Evolutionary conservation across 2,329 filamentous ascomycete genomes (phyloP).

Genomic region (Aspergillus pseudonomiae): DNA sequence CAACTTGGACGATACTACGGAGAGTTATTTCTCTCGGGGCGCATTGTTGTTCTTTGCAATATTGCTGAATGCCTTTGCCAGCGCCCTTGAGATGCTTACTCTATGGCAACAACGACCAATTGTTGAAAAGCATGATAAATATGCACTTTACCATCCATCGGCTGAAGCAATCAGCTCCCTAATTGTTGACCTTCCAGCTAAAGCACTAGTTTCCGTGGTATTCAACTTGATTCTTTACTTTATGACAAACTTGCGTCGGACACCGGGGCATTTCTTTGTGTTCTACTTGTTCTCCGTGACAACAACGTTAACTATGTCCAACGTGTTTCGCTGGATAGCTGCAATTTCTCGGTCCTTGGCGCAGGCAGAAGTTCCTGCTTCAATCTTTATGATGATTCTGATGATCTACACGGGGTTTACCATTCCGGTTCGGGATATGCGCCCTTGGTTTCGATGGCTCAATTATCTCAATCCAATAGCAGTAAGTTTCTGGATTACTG

Average conservation of each 20-base stretch:
- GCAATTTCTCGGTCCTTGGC: slow-evolving; percentile 70
- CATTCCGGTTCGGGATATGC: slow-evolving; percentile 63
- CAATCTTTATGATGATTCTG: slow-evolving; percentile 49
- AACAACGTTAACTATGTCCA: slow-evolving; percentile 77
- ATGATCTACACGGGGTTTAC: slow-evolving; percentile 55
- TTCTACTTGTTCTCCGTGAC: slow-evolving; percentile 77
- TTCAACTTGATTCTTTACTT: slow-evolving; percentile 87
- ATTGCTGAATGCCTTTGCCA: slow-evolving; percentile 79
- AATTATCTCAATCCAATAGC: slow-evolving; percentile 78
- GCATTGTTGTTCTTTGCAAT: slow-evolving; percentile 83
- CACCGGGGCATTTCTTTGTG: slow-evolving; percentile 79
- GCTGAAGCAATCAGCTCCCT: slow-evolving; percentile 87
- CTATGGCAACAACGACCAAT: slow-evolving; percentile 88
- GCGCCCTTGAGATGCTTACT: slow-evolving; percentile 77
- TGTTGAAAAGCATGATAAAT: slow-evolving; percentile 84
- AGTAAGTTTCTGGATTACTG: slow-evolving; percentile 19
- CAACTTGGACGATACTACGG: slow-evolving; percentile 66
- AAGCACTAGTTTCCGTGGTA: slow-evolving; percentile 68
- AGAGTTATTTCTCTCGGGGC: slow-evolving; percentile 75
- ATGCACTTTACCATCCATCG: slow-evolving; percentile 86
- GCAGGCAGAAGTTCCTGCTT: slow-evolving; percentile 59
- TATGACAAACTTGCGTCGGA: slow-evolving; percentile 77
- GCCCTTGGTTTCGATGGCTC: slow-evolving; percentile 80
- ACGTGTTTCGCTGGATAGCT: slow-evolving; percentile 80
- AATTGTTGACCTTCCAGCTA: slow-evolving; percentile 82